Evolutionary conservation across 257 asterid genomes (phyloP).

Genomic region (Solanum medicagineum): DNA sequence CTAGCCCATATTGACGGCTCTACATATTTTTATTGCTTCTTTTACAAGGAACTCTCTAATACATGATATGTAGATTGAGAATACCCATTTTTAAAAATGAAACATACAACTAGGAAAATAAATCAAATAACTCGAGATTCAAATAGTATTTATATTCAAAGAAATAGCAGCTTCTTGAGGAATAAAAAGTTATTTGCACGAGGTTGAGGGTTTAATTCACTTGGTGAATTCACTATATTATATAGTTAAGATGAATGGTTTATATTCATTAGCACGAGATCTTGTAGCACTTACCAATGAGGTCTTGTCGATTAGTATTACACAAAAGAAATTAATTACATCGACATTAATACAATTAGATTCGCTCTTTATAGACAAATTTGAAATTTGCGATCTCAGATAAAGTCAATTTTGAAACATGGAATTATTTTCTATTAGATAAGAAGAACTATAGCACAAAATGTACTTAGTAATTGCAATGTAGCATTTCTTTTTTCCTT

Average conservation of each 20-base stretch:
- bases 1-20: no score
- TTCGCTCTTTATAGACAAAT: no score
- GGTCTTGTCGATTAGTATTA: no score
- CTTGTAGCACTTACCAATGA: no score
- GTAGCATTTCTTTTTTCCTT: background rate
- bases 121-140: background rate
- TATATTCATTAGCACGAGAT: background rate
- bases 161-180: background rate
- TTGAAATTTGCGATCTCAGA: no score
- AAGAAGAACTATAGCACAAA: no score
- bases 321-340: no score
- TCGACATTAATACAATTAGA: no score
- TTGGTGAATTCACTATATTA: background rate
- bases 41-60: background rate
- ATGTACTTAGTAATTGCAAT: no score
- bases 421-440: no score
- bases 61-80: background rate
- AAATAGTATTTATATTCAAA: background rate
- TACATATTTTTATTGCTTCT: background rate
- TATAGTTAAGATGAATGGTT: background rate
- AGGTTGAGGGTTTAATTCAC: background rate
- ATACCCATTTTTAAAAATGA: background rate
- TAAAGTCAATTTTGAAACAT: no score
- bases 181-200: background rate
- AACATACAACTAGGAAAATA: background rate